phyloP scores from a whole-genome alignment of 2,329 filamentous ascomycete species.

The Stagonosporopsis vannaccii region DNA sequence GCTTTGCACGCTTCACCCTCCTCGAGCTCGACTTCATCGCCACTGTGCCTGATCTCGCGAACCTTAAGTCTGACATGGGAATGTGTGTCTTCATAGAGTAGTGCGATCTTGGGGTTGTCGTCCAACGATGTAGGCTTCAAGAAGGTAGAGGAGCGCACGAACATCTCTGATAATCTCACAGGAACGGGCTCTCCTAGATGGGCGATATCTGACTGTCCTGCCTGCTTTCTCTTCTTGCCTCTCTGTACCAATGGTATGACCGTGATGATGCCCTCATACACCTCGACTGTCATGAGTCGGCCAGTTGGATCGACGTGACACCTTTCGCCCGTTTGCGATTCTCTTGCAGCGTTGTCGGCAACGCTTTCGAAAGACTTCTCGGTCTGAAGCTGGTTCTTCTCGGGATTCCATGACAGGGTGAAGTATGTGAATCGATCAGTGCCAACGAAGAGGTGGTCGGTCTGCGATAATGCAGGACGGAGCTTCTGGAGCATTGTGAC shows the following conservation, averaged over 20 bases:
- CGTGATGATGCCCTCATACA: slow-evolving; percentile 73
- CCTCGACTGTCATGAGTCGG: slow-evolving; percentile 69
- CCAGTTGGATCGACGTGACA: slow-evolving; percentile 85
- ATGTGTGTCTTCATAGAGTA: slow-evolving; percentile 70
- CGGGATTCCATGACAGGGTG: slow-evolving; percentile 80
- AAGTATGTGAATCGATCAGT: slow-evolving; percentile 93
- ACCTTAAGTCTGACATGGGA: slow-evolving; percentile 63
- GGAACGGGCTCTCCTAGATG: slow-evolving; percentile 68
- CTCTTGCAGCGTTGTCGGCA: slow-evolving; percentile 67
- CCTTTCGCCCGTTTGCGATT: slow-evolving; percentile 82
- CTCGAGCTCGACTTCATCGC: slow-evolving; percentile 62
- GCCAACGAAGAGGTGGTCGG: slow-evolving; percentile 89
- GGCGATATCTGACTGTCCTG: slow-evolving; percentile 57
- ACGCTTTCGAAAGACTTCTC: slow-evolving; percentile 67
- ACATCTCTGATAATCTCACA: slow-evolving; percentile 70
- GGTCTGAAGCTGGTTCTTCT: slow-evolving; percentile 61
- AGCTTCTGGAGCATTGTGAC: slow-evolving; percentile 85
- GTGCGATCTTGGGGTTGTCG: slow-evolving; percentile 66
- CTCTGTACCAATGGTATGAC: slow-evolving; percentile 67
- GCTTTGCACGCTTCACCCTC: slow-evolving; percentile 59
- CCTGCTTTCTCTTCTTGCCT: slow-evolving; percentile 57
- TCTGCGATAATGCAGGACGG: slow-evolving; percentile 73
- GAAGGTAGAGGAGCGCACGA: slow-evolving; percentile 71
- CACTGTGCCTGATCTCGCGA: slow-evolving; percentile 60
- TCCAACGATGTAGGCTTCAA: slow-evolving; percentile 61